phyloP scores from a whole-genome alignment of 176 grass and related monocot genomes.

The Oropetium thomaeum region DNA sequence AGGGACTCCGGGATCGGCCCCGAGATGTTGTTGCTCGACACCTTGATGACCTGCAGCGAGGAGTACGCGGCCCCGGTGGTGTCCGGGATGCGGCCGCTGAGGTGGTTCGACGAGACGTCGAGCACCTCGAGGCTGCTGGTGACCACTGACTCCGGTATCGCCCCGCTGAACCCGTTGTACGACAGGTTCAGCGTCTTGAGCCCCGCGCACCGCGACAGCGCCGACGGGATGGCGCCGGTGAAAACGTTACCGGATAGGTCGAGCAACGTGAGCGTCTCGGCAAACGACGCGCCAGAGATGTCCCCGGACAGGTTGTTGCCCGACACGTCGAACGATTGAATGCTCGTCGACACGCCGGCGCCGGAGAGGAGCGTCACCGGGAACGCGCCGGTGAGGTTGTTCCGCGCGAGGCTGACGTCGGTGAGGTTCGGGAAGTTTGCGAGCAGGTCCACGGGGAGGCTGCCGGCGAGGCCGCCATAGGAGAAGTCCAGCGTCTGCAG shows the following conservation, averaged over 20 bases:
- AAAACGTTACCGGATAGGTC: constrained; percentile 74
- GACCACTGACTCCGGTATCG: constrained; percentile 48
- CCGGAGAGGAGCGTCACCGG: constrained; percentile 34
- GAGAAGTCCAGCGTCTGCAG: constrained; percentile 64
- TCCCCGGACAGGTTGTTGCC: constrained; percentile 80
- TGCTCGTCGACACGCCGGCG: constrained; percentile 5
- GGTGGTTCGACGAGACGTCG: constrained; percentile 72
- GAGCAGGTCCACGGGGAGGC: constrained; percentile 50
- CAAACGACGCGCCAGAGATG: constrained; percentile 39
- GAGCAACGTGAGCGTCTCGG: constrained; percentile 42
- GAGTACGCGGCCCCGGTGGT: constrained; percentile 52
- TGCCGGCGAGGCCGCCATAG: constrained; percentile 50
- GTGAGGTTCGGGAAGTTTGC: constrained; percentile 52
- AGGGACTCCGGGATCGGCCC: constrained; percentile 65
- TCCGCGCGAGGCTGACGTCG: constrained; percentile 51
- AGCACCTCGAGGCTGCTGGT: constrained; percentile 48
- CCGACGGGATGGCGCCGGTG: constrained; percentile 48
- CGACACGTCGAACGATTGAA: constrained; percentile 65
- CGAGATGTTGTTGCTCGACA: constrained; percentile 77
- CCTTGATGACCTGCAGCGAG: constrained; percentile 44
- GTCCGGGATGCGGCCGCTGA: constrained; percentile 49
- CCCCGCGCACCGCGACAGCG: constrained; percentile 49
- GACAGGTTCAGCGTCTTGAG: constrained; percentile 73
- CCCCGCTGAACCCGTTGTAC: constrained; percentile 55
- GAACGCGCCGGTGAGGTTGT: constrained; percentile 70